These are phyloP conservation scores for Colletotrichum aenigma DNA, from an alignment of 2,329 filamentous ascomycete species.

Conservation along the genomic window DNA sequence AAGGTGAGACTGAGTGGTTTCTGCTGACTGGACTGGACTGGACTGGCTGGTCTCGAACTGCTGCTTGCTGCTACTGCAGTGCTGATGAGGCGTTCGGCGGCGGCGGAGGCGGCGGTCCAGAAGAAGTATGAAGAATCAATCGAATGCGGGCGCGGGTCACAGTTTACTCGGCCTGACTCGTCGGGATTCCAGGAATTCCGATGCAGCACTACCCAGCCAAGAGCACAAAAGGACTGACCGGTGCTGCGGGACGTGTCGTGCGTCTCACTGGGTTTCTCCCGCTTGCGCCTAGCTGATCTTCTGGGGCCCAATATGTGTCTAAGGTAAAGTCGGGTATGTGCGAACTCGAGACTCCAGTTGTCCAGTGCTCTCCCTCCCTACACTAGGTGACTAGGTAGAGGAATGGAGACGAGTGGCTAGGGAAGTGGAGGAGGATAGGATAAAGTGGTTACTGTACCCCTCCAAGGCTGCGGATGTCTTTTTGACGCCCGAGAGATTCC, in stretches of 20 bases:
- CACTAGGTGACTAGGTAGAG: background rate
- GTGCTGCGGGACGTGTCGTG: background rate
- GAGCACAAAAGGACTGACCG: background rate
- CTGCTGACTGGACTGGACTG: background rate
- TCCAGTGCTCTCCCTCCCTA: background rate
- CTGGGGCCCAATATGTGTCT: background rate
- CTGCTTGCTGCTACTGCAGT: background rate
- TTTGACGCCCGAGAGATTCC: background rate
- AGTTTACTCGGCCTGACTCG: background rate
- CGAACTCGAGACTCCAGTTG: background rate
- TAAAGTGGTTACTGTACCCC: background rate
- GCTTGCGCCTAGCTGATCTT: background rate
- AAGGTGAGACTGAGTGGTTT: background rate
- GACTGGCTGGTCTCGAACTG: background rate
- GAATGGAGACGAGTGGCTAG: background rate
- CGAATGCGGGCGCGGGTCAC: background rate
- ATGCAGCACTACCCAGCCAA: slow-evolving; percentile 7
- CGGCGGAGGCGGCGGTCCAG: background rate
- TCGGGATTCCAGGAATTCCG: slow-evolving; percentile 1
- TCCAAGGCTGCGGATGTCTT: background rate
- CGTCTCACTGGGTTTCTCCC: background rate
- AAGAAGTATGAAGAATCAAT: background rate
- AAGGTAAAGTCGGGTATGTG: background rate
- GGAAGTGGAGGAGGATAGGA: background rate
- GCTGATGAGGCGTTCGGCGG: background rate